A percentile compares a stretch with the other conserved stretches of the same genome.
Conservation (phyloP, 306 rosid genomes). For the Castanea sativa region DNA sequence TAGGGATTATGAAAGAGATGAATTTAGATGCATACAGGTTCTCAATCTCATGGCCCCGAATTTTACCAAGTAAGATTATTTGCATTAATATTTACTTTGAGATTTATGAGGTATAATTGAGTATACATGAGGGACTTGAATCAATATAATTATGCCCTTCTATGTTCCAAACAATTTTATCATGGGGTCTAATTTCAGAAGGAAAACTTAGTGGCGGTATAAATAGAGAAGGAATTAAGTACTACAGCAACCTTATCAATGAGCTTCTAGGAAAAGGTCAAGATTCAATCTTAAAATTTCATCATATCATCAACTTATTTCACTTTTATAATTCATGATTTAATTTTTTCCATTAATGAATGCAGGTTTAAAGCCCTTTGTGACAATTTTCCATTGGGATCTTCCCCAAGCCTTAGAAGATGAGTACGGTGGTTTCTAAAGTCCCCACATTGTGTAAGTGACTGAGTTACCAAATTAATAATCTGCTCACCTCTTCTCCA, state of each 20-base stretch:
- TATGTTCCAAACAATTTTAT: not conserved
- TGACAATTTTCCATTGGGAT: constrained; percentile 49
- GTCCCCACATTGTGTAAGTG: constrained; percentile 52
- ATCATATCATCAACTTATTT: not conserved
- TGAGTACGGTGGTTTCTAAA: constrained; percentile 53
- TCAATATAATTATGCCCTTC: not conserved
- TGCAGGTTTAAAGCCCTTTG: constrained; percentile 35
- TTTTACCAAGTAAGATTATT: constrained; percentile 52
- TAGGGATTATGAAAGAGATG: constrained; percentile 52
- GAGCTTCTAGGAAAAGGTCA: constrained; percentile 34
- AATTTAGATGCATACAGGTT: constrained; percentile 61
- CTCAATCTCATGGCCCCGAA: constrained; percentile 74
- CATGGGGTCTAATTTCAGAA: constrained; percentile 9
- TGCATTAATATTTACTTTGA: not conserved
- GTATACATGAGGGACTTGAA: too few species aligned
- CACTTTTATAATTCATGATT: not conserved
- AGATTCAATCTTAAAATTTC: not conserved
- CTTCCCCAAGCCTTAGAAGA: constrained; percentile 43
- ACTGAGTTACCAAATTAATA: constrained; percentile 1
- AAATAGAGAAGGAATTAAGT: constrained; percentile 43
- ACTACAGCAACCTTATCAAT: constrained; percentile 39
- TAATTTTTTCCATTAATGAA: not conserved
- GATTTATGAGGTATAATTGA: too few species aligned
- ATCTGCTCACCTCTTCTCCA: not conserved
- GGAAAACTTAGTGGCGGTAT: constrained; percentile 50